Evolutionary conservation across 176 grass and related monocot genomes (phyloP), one percentile per base, ranked within the genome.

Genomic region (Oryza glaberrima): DNA sequence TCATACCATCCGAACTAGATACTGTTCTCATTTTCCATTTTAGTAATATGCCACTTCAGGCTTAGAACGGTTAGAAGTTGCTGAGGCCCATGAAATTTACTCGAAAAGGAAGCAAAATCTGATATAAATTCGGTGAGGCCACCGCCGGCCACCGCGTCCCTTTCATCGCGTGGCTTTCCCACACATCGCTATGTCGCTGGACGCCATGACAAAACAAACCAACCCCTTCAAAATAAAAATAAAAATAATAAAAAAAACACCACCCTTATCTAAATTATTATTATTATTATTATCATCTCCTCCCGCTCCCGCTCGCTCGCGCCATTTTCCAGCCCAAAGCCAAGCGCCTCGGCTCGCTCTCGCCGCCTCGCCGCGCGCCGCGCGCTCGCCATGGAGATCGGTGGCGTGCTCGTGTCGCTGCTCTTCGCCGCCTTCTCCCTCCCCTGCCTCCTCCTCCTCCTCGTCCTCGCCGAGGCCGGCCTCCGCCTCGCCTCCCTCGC

Each of bases 391-490:
- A 85, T 89, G 88, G 82, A 81, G 82, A 52, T 70, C 14, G 30
- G 61, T 14, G 65, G 83, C 16, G 65, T 67, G 70, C 26, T 89
- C 28, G 30, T 22, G 49, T 63, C 76, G 30, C 36, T 70, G 51
- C 77, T 89, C 47, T 5, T 85, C 28, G 70, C 71, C 4, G 72
- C 64, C 64, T 64, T 89, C 82, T 84, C 87, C 19, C 20, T 89
- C 70, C 82, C 82, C 1, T 89, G 87, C 82, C 70, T 81, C n/a
- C 47, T 89, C 63, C 87, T 89, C 22, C 63, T 89, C 60, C 48
- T 89, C 15, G 76, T 84, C 7, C 25, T 89, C 6, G 76, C 58
- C 46, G 82, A 85, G 77, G 81, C 87, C 48, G 82, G 14, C 15
- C 6, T 85, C 48, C 88, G 82, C 77, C 52, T 85, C 22, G 82